Evolutionary conservation across 768 basidiomycete species (phyloP).

Genomic region (Naganishia onofrii): DNA sequence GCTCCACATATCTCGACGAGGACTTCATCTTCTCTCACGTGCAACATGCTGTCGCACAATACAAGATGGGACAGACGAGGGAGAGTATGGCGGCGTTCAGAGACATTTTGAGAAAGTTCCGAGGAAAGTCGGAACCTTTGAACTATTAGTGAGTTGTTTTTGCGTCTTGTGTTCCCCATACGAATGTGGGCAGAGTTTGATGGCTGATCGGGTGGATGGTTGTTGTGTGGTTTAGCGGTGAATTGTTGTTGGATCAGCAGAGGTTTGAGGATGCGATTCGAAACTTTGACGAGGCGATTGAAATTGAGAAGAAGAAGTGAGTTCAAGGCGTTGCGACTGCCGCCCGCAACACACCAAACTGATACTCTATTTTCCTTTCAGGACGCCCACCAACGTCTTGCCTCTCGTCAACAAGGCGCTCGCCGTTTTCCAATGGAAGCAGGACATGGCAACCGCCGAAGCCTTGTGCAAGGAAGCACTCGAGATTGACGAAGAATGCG

Average conservation of each 20-base stretch:
- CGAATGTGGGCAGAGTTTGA: neutral
- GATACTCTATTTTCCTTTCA: conserved; percentile 12
- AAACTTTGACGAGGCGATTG: conserved; percentile 87
- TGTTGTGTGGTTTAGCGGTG: conserved; percentile 64
- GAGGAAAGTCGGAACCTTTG: conserved; percentile 77
- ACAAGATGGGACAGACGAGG: conserved; percentile 75
- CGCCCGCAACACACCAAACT: neutral
- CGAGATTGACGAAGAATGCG: conserved; percentile 83
- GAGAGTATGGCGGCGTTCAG: conserved; percentile 90
- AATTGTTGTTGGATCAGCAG: conserved; percentile 86
- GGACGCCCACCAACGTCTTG: conserved; percentile 67
- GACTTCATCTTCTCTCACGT: conserved; percentile 95
- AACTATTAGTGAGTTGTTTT: conserved; percentile 76
- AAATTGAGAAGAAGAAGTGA: conserved; percentile 76
- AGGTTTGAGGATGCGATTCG: conserved; percentile 77
- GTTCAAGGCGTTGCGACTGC: conserved; percentile 36
- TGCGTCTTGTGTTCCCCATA: too few relatives aligned
- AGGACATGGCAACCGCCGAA: conserved; percentile 79
- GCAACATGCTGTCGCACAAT: conserved; percentile 93
- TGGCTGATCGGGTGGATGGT: conserved; percentile 15
- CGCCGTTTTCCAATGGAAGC: conserved; percentile 90
- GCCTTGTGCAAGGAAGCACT: conserved; percentile 83
- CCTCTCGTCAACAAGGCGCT: conserved; percentile 98
- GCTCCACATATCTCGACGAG: conserved; percentile 81
- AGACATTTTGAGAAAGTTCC: conserved; percentile 77